A percentile compares a stretch with the other conserved stretches of the same genome.
Conservation (phyloP, 805 yeast species). For the Kazachstania kunashirensis region DNA sequence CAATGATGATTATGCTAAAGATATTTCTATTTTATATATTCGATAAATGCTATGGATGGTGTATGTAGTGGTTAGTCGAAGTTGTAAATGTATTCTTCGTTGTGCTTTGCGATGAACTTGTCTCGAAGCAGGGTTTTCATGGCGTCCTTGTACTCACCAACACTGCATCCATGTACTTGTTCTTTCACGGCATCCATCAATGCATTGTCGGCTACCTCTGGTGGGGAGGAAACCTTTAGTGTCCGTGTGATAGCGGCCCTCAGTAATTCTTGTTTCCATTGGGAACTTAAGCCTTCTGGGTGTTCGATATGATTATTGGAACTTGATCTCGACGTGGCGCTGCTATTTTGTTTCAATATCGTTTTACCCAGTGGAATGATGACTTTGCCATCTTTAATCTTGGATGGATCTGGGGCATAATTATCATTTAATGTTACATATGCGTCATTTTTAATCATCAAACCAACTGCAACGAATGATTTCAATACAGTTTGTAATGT, state of each 20-base stretch:
- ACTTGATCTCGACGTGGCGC: too few species aligned
- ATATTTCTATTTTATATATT: too few species aligned
- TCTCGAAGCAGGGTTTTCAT: conserved; percentile 10
- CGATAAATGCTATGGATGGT: too few species aligned
- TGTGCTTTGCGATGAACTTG: background rate
- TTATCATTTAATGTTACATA: conserved; percentile 12
- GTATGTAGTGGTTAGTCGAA: background rate
- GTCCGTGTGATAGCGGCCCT: conserved; percentile 21
- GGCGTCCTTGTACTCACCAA: conserved; percentile 29
- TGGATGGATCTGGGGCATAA: conserved; percentile 17
- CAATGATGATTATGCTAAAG: too few species aligned
- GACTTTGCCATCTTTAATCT: conserved; percentile 16
- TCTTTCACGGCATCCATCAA: conserved; percentile 9
- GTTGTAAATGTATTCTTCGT: background rate
- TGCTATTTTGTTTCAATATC: too few species aligned
- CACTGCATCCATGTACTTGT: conserved; percentile 20
- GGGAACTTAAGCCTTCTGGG: conserved; percentile 18
- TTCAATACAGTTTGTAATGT: conserved; percentile 9
- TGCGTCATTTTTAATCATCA: conserved; percentile 7
- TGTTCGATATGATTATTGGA: conserved; percentile 7
- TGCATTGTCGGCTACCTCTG: conserved; percentile 8
- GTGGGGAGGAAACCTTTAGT: conserved; percentile 12
- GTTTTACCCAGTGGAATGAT: background rate
- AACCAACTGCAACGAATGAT: conserved; percentile 14
- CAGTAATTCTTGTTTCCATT: conserved; percentile 24